Evolutionary conservation across 306 rosid species (phyloP).

Genomic region (Hylodesmum podocarpum): DNA sequence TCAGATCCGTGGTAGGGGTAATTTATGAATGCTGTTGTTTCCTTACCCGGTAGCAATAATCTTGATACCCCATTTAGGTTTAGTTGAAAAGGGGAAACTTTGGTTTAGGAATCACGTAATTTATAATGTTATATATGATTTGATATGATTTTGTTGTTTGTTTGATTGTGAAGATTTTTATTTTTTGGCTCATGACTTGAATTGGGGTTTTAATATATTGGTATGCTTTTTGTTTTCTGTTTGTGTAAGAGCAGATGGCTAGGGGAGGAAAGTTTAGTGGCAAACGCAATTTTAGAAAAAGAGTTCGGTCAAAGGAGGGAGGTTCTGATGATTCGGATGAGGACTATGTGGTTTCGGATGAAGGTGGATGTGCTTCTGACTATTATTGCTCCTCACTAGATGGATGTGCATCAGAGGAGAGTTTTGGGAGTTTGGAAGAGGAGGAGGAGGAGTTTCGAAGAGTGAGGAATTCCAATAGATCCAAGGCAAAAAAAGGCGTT

Average conservation of each 20-base stretch:
- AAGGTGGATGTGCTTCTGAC: conserved; percentile 61
- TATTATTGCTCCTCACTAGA: conserved; percentile 64
- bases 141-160: conserved; percentile 17
- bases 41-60: conserved; percentile 9
- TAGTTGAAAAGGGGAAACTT: conserved; percentile 14
- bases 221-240: not conserved
- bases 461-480: conserved; percentile 45
- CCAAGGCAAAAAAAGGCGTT: conserved; percentile 43
- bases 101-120: conserved; percentile 19
- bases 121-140: conserved; percentile 18
- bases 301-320: conserved; percentile 49
- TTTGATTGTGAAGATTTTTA: not conserved
- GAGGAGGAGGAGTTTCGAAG: conserved; percentile 44
- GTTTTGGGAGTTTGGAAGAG: conserved; percentile 49
- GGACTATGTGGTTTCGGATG: conserved; percentile 84
- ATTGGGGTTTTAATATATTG: conserved; percentile 36
- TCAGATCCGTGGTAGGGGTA: conserved; percentile 51
- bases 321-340: conserved; percentile 91
- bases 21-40: conserved; percentile 33
- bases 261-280: conserved; percentile 75
- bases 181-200: conserved; percentile 22
- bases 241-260: conserved; percentile 69
- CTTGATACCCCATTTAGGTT: conserved; percentile 25
- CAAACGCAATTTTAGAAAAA: conserved; percentile 43
- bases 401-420: conserved; percentile 65